These are phyloP conservation scores for Golubevia sp. DNA, from an alignment of 1,284 basidiomycete species.

Conservation along the genomic window DNA sequence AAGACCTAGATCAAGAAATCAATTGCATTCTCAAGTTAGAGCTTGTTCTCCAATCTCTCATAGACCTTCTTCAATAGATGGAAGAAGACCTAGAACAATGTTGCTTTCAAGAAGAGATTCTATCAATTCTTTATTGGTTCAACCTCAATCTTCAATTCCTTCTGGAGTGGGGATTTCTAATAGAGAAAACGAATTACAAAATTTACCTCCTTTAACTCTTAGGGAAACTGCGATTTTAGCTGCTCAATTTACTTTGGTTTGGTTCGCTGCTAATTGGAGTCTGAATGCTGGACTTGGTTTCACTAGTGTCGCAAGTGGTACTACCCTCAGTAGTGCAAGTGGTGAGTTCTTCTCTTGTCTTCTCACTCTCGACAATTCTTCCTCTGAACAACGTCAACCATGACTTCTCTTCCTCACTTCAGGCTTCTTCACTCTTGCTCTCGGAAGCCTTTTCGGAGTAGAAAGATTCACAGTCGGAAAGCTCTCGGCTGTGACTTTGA, in stretches of 20 bases:
- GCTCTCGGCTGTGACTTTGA: slow-evolving; percentile 77
- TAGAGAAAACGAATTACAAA: background rate
- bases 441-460: slow-evolving; percentile 82
- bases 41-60: background rate
- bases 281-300: slow-evolving; percentile 49
- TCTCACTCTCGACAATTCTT: slow-evolving; percentile 1
- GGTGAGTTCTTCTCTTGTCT: slow-evolving; percentile 7
- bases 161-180: no score
- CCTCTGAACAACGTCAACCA: background rate
- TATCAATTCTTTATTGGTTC: no score
- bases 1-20: background rate
- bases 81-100: slow-evolving; percentile 32
- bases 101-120: background rate
- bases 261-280: slow-evolving; percentile 58
- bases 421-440: slow-evolving; percentile 91
- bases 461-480: slow-evolving; percentile 79
- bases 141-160: no score
- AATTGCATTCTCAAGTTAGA: background rate
- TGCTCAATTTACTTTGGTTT: slow-evolving; percentile 50
- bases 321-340: slow-evolving; percentile 69
- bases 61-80: slow-evolving; percentile 55
- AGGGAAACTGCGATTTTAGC: slow-evolving; percentile 43
- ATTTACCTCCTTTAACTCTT: slow-evolving; percentile 43
- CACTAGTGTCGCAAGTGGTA: slow-evolving; percentile 55
- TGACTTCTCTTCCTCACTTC: slow-evolving; percentile 12